phyloP scores from a whole-genome alignment of 768 basidiomycete species.

The Mycena alexandri region DNA sequence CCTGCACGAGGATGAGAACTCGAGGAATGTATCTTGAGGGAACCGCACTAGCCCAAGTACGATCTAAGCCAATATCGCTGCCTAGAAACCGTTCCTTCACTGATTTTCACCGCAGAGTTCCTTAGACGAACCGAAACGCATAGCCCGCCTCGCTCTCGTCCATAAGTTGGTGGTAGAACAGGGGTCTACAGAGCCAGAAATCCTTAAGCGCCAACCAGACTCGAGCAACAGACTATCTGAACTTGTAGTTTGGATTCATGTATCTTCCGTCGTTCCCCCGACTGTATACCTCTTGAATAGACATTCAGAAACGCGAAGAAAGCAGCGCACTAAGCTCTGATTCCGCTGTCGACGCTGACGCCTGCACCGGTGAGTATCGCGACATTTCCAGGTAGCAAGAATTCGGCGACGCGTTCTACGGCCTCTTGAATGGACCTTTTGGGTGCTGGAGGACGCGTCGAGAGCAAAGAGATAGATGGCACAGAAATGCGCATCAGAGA shows the following conservation, averaged over 20 bases:
- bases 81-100: constrained; percentile 51
- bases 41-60: constrained; percentile 64
- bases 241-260: constrained; percentile 93
- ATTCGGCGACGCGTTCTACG: constrained; percentile 71
- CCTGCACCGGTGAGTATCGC: constrained; percentile 91
- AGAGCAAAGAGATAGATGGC: constrained; percentile 77
- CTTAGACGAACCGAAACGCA: constrained; percentile 69
- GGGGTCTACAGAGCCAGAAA: constrained; percentile 57
- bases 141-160: constrained; percentile 78
- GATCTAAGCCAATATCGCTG: constrained; percentile 92
- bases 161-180: constrained; percentile 87
- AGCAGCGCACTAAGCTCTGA: constrained; percentile 78
- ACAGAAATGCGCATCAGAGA: constrained; percentile 82
- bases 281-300: constrained; percentile 26
- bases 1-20: too few relatives aligned
- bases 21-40: too few relatives aligned
- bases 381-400: constrained; percentile 78
- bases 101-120: constrained; percentile 16
- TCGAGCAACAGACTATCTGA: constrained; percentile 10
- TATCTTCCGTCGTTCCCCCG: constrained; percentile 88
- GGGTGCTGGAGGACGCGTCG: constrained; percentile 53
- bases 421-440: constrained; percentile 64
- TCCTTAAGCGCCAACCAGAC: constrained; percentile 5
- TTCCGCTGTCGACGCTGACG: constrained; percentile 95
- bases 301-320: background rate